A percentile compares a stretch with the other conserved stretches of the same genome.
phyloP scores from a whole-genome alignment of 2,329 filamentous ascomycete genomes.

The Ophiosphaerella herpotricha region DNA sequence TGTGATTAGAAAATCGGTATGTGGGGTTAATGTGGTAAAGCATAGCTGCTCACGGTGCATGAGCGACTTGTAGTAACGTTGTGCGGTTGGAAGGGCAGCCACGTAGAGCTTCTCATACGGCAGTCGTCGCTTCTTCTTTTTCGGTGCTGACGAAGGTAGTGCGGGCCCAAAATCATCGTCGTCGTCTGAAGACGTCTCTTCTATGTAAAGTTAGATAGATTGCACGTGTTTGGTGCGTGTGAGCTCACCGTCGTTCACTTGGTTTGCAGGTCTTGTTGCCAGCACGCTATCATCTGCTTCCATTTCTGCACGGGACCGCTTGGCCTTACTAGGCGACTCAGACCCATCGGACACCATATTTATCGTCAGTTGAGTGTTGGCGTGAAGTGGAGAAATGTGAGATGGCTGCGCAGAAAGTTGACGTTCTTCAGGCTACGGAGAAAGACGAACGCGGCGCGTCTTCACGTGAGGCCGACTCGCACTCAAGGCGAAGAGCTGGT shows the following conservation, averaged over 20 bases:
- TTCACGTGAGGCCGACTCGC: background rate
- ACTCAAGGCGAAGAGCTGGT: background rate
- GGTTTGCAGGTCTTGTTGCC: slow-evolving; percentile 12
- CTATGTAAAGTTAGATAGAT: slow-evolving; percentile 18
- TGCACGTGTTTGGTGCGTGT: slow-evolving; percentile 11
- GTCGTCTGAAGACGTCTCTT: slow-evolving; percentile 67
- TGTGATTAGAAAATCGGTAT: slow-evolving; percentile 94
- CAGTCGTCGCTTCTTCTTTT: slow-evolving; percentile 89
- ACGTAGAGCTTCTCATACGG: slow-evolving; percentile 96
- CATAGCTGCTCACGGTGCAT: slow-evolving; percentile 98
- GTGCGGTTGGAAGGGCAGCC: slow-evolving; percentile 79
- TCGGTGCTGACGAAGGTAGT: slow-evolving; percentile 76
- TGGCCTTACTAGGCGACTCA: slow-evolving; percentile 29
- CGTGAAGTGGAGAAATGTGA: background rate
- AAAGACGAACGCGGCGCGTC: background rate
- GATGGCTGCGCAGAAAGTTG: slow-evolving; percentile 1
- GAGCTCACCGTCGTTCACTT: slow-evolving; percentile 17
- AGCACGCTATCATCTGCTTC: slow-evolving; percentile 19
- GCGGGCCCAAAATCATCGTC: slow-evolving; percentile 96
- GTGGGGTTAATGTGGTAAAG: slow-evolving; percentile 84
- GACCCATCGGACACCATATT: slow-evolving; percentile 19
- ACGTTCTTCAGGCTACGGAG: background rate
- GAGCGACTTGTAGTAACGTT: slow-evolving; percentile 86
- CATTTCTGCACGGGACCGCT: slow-evolving; percentile 33
- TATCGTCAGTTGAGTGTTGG: background rate